Percentiles rank a stretch among this genome's conserved stretches.
Conservation (phyloP, 2,329 filamentous ascomycete genomes). For the Alternaria viburni region DNA sequence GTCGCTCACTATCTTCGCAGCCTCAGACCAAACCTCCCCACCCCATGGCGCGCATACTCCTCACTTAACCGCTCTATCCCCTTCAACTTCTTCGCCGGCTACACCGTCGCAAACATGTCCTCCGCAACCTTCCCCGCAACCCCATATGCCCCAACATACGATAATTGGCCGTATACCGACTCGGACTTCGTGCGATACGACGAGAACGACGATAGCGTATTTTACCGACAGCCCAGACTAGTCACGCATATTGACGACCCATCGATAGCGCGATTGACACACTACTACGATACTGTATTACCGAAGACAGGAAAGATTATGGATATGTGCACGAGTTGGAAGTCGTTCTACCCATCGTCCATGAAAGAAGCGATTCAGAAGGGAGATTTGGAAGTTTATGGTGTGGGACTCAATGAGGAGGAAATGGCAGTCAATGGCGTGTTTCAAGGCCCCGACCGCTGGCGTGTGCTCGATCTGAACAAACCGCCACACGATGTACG, state of each 20-base stretch:
- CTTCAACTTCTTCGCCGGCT: constrained; percentile 22
- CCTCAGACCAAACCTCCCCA: background rate
- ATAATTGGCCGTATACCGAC: constrained; percentile 24
- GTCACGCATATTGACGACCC: constrained; percentile 62
- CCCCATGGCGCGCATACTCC: constrained; percentile 8
- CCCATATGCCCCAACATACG: constrained; percentile 24
- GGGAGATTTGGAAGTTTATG: constrained; percentile 51
- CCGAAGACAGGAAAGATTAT: constrained; percentile 52
- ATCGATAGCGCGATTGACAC: constrained; percentile 52
- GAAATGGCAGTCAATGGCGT: constrained; percentile 54
- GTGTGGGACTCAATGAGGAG: constrained; percentile 56
- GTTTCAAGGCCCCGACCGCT: constrained; percentile 35
- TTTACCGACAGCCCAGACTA: constrained; percentile 55
- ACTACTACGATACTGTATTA: constrained; percentile 56
- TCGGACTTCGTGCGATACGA: constrained; percentile 51
- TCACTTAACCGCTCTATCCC: constrained; percentile 8
- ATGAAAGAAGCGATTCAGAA: constrained; percentile 40
- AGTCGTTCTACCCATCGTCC: constrained; percentile 52
- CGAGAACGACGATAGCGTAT: constrained; percentile 41
- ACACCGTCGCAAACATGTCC: constrained; percentile 11
- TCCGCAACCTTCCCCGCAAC: constrained; percentile 16
- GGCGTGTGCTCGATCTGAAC: constrained; percentile 54
- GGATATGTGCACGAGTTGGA: constrained; percentile 60
- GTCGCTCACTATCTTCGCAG: background rate
- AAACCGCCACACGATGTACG: constrained; percentile 38